Evolutionary conservation across 257 asterid genomes (phyloP).

Genomic region (Primulina eburnea): DNA sequence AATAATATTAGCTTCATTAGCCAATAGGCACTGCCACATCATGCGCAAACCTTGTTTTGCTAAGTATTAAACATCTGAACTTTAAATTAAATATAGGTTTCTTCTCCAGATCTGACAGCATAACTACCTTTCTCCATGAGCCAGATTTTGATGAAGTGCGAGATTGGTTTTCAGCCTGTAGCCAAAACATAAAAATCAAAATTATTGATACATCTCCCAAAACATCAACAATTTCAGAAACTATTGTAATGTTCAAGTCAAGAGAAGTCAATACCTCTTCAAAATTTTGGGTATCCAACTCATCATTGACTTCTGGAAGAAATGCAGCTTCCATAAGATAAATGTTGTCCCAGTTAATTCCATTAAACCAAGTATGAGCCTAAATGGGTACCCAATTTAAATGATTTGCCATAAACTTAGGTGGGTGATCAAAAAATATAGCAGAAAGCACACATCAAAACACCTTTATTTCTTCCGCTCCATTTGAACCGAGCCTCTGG

Average conservation of each 20-base stretch:
- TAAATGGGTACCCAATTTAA: constrained; percentile 3
- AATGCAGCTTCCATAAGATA: constrained; percentile 32
- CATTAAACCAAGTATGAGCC: constrained; percentile 37
- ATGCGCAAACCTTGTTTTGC: neutral
- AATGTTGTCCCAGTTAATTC: constrained; percentile 30
- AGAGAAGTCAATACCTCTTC: constrained; percentile 29
- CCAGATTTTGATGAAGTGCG: constrained; percentile 41
- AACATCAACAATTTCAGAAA: neutral
- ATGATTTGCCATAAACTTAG: constrained; percentile 3
- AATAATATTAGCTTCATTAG: neutral
- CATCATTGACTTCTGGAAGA: constrained; percentile 37
- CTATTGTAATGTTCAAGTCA: neutral
- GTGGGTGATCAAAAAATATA: constrained; percentile 15
- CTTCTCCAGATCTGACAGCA: neutral
- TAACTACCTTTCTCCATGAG: constrained; percentile 50
- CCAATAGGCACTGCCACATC: neutral
- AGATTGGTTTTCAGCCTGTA: constrained; percentile 32
- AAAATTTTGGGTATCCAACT: constrained; percentile 36
- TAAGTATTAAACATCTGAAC: neutral
- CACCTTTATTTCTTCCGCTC: constrained; percentile 39
- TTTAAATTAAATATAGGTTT: too few relatives aligned
- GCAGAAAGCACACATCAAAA: constrained; percentile 3
- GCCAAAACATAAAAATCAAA: constrained; percentile 3
- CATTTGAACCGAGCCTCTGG: constrained; percentile 37
- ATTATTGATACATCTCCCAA: constrained; percentile 10